A percentile compares a stretch with the other conserved stretches of the same genome.
Conservation (phyloP, 176 grass and related monocot genomes). For the Carex myosuroides region DNA sequence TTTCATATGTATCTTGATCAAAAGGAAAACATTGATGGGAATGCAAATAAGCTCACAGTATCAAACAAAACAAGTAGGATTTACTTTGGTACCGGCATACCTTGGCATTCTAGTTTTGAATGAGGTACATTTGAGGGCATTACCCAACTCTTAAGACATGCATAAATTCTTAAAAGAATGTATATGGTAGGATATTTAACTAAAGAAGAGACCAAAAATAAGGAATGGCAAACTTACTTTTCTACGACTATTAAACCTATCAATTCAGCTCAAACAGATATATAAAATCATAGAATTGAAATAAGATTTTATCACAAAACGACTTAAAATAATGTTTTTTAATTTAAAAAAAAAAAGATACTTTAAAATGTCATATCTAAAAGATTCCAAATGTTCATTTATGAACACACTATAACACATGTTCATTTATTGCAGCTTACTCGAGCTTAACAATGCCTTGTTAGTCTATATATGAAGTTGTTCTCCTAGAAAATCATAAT, state of each 20-base stretch:
- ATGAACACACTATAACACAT: neutral
- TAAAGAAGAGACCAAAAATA: neutral
- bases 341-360: neutral
- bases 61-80: neutral
- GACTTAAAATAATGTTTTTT: neutral
- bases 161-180: neutral
- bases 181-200: neutral
- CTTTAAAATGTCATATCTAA: neutral
- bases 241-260: neutral
- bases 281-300: neutral
- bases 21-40: neutral
- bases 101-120: neutral
- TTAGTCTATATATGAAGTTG: neutral
- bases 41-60: neutral
- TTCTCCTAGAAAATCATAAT: neutral
- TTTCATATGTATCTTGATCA: neutral
- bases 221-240: neutral
- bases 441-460: neutral
- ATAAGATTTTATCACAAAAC: neutral
- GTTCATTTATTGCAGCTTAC: neutral
- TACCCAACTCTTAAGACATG: neutral
- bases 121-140: neutral
- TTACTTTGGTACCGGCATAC: neutral
- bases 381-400: neutral
- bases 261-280: neutral